Evolutionary conservation across 2,329 filamentous ascomycete species (phyloP), one percentile per base, ranked within the genome.

Genomic region (Ceratocystis destructans): DNA sequence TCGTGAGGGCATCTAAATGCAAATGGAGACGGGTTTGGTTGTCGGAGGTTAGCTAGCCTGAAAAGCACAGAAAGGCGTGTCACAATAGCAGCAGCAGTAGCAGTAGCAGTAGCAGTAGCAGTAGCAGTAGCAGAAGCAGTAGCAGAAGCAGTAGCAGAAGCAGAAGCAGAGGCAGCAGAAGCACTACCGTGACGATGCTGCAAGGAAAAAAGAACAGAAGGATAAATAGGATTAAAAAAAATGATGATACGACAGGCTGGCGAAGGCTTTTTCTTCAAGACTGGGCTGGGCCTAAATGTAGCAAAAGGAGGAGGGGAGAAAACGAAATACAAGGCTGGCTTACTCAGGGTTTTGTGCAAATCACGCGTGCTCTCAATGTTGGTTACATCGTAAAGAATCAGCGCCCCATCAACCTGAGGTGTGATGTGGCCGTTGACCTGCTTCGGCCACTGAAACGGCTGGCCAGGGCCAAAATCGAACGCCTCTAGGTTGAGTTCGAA

Each of bases 311-410:
- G 15, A 12, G 8, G 17, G 48, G 20, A 37, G 64, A 12, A 67
- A 25, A 66, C 71, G 55, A 61, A 33, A 28, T 41, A 31, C 28
- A 41, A 41, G 68, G 83, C 87, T 83, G 68, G 83, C 87, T 83
- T 81, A 96, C 92, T 85, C 73, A 96, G 79, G 69, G 89, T 85
- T 71, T 87, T 83, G 50, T 89, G 87, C 65, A 96, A 79, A 68
- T 88, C 84, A 68, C 82, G 81, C 71, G 96, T 84, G 73, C 87
- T 93, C 68, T 86, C 84, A 71, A 84, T 82, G 73, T 89, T 87
- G 75, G 86, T 89, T 57, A 95, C 88, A 80, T 96, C 90, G 79
- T 96, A 96, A 62, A 97, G 78, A 67, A 93, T 83, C 71, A 96
- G 77, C 59, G 89, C 90, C 22, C 89, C 93, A 72, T 97, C 89